Evolutionary conservation across 306 rosid genomes (phyloP).

Genomic region (Casuarina cunninghamiana): DNA sequence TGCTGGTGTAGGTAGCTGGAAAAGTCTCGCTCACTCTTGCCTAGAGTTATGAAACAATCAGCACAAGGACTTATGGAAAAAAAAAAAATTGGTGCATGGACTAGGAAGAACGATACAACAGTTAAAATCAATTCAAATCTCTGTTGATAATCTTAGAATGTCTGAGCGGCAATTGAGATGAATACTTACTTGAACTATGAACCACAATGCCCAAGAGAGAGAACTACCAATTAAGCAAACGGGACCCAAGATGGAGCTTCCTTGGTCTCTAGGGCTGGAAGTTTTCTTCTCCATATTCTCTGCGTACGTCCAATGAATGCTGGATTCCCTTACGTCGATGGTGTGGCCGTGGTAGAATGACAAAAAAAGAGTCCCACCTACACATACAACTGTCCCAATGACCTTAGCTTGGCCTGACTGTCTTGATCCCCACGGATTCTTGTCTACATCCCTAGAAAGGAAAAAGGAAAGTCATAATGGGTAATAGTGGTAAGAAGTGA

Average conservation of each 20-base stretch:
- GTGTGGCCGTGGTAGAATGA: slow-evolving; percentile 77
- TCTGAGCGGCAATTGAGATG: not conserved
- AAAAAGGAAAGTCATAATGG: not conserved
- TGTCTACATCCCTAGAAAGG: slow-evolving; percentile 39
- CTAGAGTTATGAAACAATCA: slow-evolving; percentile 32
- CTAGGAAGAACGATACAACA: not conserved
- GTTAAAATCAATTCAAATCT: not conserved
- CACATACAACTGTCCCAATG: slow-evolving; percentile 64
- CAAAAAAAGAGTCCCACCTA: slow-evolving; percentile 69
- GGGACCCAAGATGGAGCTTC: slow-evolving; percentile 46
- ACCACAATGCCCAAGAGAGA: slow-evolving; percentile 62
- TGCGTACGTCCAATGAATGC: slow-evolving; percentile 68
- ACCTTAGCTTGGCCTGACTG: slow-evolving; percentile 51
- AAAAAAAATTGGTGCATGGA: too few species aligned
- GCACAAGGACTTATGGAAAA: too few species aligned
- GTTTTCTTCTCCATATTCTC: slow-evolving; percentile 28
- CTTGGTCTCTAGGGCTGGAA: slow-evolving; percentile 13
- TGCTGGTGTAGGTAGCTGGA: slow-evolving; percentile 82
- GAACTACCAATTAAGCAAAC: slow-evolving; percentile 40
- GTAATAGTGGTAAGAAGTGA: not conserved
- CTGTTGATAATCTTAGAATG: not conserved
- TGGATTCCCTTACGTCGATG: slow-evolving; percentile 52
- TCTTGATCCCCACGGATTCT: slow-evolving; percentile 57
- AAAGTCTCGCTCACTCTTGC: slow-evolving; percentile 59
- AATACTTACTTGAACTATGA: slow-evolving; percentile 61